Conservation (phyloP, 2,329 filamentous ascomycete genomes). For the Clarireedia hainanense region DNA sequence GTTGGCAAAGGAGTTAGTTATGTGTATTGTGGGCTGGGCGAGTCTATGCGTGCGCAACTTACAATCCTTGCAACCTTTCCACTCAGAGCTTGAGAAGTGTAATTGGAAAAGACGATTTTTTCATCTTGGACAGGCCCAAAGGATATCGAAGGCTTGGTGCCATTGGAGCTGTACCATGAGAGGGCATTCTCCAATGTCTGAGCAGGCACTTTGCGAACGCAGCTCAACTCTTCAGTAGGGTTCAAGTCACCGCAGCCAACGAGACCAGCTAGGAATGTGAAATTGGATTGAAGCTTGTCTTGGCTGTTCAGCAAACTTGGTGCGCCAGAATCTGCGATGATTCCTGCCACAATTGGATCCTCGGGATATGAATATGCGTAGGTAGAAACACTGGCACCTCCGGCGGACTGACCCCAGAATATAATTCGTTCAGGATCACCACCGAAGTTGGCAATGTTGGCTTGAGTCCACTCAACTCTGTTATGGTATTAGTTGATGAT, state of each 20-base stretch:
- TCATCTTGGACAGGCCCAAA: no score
- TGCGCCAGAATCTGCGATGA: conserved; percentile 18
- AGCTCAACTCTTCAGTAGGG: not conserved
- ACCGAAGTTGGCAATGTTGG: conserved; percentile 50
- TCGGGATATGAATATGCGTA: conserved; percentile 21
- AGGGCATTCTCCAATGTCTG: not conserved
- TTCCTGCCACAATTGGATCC: conserved; percentile 18
- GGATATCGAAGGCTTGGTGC: no score
- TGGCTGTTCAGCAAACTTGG: not conserved
- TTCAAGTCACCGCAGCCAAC: conserved; percentile 8
- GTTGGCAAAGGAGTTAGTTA: no score
- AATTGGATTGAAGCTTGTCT: conserved; percentile 6
- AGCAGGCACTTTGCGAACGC: conserved; percentile 3
- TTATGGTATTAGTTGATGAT: no score
- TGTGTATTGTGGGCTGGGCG: no score
- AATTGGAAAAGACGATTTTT: no score
- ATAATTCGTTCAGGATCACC: conserved; percentile 47
- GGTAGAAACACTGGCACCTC: conserved; percentile 41
- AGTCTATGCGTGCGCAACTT: no score
- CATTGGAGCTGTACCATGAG: no score
- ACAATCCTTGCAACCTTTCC: no score
- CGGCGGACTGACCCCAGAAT: conserved; percentile 46
- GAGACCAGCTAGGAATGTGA: conserved; percentile 6
- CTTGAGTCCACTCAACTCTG: conserved; percentile 47
- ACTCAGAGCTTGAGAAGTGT: no score